A percentile compares a stretch with the other conserved stretches of the same genome.
phyloP scores from a whole-genome alignment of 2,329 filamentous ascomycete species.

The Ophiosphaerella korrae region DNA sequence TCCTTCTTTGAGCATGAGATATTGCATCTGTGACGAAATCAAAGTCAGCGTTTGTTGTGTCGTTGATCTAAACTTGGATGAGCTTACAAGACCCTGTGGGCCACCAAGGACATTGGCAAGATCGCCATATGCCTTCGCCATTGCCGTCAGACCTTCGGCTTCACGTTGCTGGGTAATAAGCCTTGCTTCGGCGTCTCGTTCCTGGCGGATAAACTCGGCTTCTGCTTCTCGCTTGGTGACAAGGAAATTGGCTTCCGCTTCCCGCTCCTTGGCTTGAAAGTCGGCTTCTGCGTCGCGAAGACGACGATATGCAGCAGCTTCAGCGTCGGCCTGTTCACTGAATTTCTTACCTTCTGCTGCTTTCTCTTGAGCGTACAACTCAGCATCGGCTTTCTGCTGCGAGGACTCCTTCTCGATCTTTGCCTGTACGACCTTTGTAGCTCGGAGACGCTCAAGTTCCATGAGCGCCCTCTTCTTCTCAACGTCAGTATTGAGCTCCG shows the following conservation, averaged over 20 bases:
- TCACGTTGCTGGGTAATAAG: slow-evolving; percentile 70
- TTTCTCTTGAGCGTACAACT: slow-evolving; percentile 55
- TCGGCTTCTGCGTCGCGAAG: slow-evolving; percentile 51
- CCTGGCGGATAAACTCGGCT: slow-evolving; percentile 47
- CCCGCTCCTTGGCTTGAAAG: slow-evolving; percentile 47
- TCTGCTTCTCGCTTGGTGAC: slow-evolving; percentile 51
- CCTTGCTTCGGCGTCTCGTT: slow-evolving; percentile 64
- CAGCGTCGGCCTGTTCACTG: slow-evolving; percentile 63
- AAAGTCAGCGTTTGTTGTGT: too few relatives aligned
- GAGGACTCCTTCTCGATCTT: slow-evolving; percentile 70
- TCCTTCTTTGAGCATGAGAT: slow-evolving; percentile 85
- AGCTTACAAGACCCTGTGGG: slow-evolving; percentile 65
- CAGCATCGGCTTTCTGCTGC: slow-evolving; percentile 69
- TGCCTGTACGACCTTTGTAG: slow-evolving; percentile 78
- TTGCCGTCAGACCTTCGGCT: slow-evolving; percentile 75
- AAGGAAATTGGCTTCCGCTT: slow-evolving; percentile 58
- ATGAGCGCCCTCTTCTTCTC: slow-evolving; percentile 78
- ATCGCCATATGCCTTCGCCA: slow-evolving; percentile 79
- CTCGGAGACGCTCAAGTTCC: slow-evolving; percentile 79
- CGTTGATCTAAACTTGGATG: too few relatives aligned
- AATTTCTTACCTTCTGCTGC: slow-evolving; percentile 61
- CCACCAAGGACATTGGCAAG: slow-evolving; percentile 76
- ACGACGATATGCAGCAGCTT: slow-evolving; percentile 56
- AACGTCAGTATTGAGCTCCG: slow-evolving; percentile 79
- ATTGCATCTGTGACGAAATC: slow-evolving; percentile 61